Base-by-base conservation (phyloP, 2,329 filamentous ascomycete species). In the Alternaria triticina region DNA sequence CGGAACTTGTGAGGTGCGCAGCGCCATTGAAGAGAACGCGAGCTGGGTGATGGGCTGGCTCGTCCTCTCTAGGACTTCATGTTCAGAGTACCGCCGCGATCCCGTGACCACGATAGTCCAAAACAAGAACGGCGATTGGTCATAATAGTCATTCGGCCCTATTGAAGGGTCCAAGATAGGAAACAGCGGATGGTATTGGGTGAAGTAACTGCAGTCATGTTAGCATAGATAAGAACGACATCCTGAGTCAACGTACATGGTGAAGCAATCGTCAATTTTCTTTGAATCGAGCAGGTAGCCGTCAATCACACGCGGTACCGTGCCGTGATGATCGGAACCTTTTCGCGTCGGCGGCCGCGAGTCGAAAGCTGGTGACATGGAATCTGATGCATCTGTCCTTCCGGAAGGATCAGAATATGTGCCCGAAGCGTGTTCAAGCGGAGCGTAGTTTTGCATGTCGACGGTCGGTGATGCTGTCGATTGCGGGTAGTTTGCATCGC, bases 101-200 rank as follows among this genome's bases (percentile, higher is more conserved):
- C 80, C 80, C 12, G 80, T 78, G 51, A 78, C 77, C 7, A 81
- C 70, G 20, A 82, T 79, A 13, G 70, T 71, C 80, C 80, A 82
- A 66, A 82, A 82, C 4, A 82, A 68, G 60, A 80, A 79, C 17
- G 75, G 74, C 3, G 74, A 79, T 13, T 73, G 55, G 2, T 79
- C 74, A 56, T 75, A 77, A 59, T 74, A 79, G 11, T 78, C 75
- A 54, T 79, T 79, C 8, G 77, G 73, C 6, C 64, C 64, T 50
- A 75, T 28, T 17, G 69, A 69, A 13, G 71, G 55, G 54, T 79
- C 77, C 44, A 80, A 64, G 54, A 80, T 76, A 4, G 78, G 77
- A 46, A 79, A 73, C 1, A 77, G 62, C 7, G 73, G 65, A 44
- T 78, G 75, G 55, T 79, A 78, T 55, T 78, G 73, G 1, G 71